phyloP scores from a whole-genome alignment of 106 monocot genomes.

The Dendrobium catenatum region DNA sequence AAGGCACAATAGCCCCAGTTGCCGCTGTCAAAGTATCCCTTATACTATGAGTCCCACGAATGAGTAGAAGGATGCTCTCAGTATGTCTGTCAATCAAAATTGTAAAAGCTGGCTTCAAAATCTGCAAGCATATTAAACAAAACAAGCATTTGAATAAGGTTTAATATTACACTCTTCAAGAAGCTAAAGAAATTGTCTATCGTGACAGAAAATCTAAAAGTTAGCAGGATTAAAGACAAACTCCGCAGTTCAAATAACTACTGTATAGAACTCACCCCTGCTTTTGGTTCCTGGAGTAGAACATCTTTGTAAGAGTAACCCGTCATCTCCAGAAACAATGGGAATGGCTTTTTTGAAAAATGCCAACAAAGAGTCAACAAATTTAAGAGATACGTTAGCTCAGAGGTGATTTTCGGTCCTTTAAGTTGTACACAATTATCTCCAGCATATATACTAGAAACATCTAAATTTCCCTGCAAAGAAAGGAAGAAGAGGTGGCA shows the following conservation, averaged over 20 bases:
- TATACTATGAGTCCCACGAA: slow-evolving; percentile 96
- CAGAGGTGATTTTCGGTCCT: slow-evolving; percentile 46
- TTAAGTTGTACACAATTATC: slow-evolving; percentile 51
- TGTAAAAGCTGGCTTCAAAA: slow-evolving; percentile 94
- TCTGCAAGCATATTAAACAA: slow-evolving; percentile 34
- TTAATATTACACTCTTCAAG: neutral
- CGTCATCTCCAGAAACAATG: slow-evolving; percentile 81
- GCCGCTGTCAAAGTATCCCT: slow-evolving; percentile 94
- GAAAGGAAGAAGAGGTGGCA: neutral
- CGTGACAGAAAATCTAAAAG: neutral
- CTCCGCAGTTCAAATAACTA: neutral
- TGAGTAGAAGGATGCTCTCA: slow-evolving; percentile 68
- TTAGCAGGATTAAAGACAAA: neutral
- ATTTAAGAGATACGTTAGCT: slow-evolving; percentile 69
- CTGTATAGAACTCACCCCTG: slow-evolving; percentile 59
- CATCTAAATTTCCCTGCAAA: slow-evolving; percentile 80
- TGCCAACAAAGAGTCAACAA: slow-evolving; percentile 90
- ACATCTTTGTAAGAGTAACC: slow-evolving; percentile 76
- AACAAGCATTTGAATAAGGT: neutral
- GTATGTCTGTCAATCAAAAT: slow-evolving; percentile 63
- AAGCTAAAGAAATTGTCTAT: neutral
- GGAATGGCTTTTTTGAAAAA: slow-evolving; percentile 97
- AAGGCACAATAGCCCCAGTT: slow-evolving; percentile 87
- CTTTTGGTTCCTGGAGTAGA: slow-evolving; percentile 94
- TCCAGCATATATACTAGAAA: slow-evolving; percentile 89